These are phyloP conservation scores for Butyriboletus loyo DNA, from an alignment of 768 basidiomycete genomes.

Conservation along the genomic window DNA sequence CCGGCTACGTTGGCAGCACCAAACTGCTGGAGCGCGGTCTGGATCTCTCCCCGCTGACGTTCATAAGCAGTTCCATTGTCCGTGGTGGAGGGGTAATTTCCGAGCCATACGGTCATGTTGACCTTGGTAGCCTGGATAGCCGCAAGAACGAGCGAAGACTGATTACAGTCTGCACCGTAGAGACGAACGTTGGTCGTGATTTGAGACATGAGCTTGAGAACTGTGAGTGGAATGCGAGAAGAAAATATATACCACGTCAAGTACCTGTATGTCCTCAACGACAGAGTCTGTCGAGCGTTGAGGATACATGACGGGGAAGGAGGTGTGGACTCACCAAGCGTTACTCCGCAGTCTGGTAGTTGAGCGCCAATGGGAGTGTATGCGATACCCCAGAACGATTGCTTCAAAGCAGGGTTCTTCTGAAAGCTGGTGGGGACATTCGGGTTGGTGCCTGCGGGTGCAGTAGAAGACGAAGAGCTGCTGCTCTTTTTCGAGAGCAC, in stretches of 20 bases:
- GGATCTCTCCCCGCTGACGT: constrained; percentile 68
- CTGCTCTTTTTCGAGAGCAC: constrained; percentile 54
- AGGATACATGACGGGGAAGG: not conserved
- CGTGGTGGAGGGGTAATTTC: constrained; percentile 60
- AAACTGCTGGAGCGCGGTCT: constrained; percentile 68
- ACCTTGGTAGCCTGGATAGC: constrained; percentile 91
- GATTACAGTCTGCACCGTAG: constrained; percentile 88
- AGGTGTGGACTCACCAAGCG: constrained; percentile 29
- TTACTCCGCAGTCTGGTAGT: constrained; percentile 65
- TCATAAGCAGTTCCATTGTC: constrained; percentile 69
- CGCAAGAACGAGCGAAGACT: constrained; percentile 76
- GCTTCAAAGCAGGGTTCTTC: constrained; percentile 64
- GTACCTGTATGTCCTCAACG: constrained; percentile 69
- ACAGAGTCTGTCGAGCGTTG: constrained; percentile 41
- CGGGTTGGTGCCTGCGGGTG: constrained; percentile 36
- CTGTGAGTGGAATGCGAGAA: constrained; percentile 4
- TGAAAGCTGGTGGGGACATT: constrained; percentile 77
- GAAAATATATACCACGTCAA: constrained; percentile 7
- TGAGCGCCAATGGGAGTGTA: constrained; percentile 81
- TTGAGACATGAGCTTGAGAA: constrained; percentile 71
- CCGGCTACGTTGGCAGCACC: constrained; percentile 76
- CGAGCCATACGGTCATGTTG: constrained; percentile 76
- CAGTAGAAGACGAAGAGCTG: constrained; percentile 17
- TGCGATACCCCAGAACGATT: constrained; percentile 82
- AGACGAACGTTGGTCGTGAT: constrained; percentile 77